A percentile compares a stretch with the other conserved stretches of the same genome.
Conservation (phyloP, 345 rosid species). For the Gossypium ekmanianum region DNA sequence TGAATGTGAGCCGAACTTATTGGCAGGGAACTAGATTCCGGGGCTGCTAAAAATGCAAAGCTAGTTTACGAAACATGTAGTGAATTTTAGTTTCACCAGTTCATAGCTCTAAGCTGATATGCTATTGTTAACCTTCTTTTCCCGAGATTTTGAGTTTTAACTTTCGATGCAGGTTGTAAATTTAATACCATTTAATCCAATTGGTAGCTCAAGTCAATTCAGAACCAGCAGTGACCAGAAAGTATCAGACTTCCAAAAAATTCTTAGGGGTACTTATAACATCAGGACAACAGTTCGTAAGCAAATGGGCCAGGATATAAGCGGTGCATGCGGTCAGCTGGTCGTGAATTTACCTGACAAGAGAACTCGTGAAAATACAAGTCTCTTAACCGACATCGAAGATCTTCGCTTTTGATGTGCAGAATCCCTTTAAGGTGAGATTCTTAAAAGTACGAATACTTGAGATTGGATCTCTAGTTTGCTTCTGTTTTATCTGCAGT, state of each 20-base stretch:
- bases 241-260: slow-evolving; percentile 73
- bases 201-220: slow-evolving; percentile 66
- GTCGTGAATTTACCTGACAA: slow-evolving; percentile 60
- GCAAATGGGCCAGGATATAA: slow-evolving; percentile 92
- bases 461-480: neutral
- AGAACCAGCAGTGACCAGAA: slow-evolving; percentile 50
- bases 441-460: neutral
- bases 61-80: neutral
- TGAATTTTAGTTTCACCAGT: neutral
- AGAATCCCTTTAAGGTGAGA: slow-evolving; percentile 6
- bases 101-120: neutral
- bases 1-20: neutral
- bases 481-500: neutral
- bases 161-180: slow-evolving; percentile 65
- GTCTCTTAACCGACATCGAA: slow-evolving; percentile 68
- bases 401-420: slow-evolving; percentile 49
- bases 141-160: slow-evolving; percentile 8
- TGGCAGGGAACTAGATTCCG: neutral
- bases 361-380: slow-evolving; percentile 23
- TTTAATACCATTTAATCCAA: slow-evolving; percentile 91
- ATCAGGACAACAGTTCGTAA: slow-evolving; percentile 82
- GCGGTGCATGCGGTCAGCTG: slow-evolving; percentile 95
- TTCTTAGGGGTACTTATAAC: slow-evolving; percentile 62
- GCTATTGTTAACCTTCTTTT: neutral
- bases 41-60: neutral